phyloP scores from a whole-genome alignment of 805 yeast genomes.

The Metschnikowia kofuensis region DNA sequence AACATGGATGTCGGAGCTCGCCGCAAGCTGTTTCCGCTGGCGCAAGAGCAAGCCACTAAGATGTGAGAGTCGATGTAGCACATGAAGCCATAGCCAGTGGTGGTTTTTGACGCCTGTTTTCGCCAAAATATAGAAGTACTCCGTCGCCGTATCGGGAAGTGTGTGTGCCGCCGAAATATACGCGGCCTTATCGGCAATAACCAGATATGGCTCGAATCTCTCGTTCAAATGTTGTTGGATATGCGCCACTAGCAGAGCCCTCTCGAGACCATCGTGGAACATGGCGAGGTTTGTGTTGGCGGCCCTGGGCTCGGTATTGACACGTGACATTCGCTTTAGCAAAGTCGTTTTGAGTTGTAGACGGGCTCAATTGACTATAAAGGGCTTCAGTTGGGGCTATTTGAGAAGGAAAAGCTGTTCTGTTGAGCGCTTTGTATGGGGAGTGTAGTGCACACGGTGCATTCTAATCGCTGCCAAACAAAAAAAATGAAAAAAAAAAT shows the following conservation, averaged over 20 bases:
- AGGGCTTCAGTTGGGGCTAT: too few species aligned
- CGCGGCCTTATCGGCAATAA: background rate
- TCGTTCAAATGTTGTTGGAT: slow-evolving; percentile 5
- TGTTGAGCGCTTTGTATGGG: background rate
- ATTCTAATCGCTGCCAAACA: background rate
- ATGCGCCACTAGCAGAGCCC: background rate
- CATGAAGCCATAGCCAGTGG: slow-evolving; percentile 12
- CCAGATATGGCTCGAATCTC: background rate
- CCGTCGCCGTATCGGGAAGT: slow-evolving; percentile 11
- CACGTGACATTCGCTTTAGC: background rate
- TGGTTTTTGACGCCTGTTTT: slow-evolving; percentile 4
- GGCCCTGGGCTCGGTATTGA: background rate
- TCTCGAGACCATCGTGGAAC: background rate
- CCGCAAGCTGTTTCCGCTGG: slow-evolving; percentile 1
- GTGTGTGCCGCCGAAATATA: slow-evolving; percentile 7
- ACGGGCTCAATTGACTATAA: too few species aligned
- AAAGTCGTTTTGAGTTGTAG: too few species aligned
- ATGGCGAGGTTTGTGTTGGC: background rate
- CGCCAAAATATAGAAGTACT: slow-evolving; percentile 11
- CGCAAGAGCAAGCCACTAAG: slow-evolving; percentile 1
- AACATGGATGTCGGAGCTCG: slow-evolving; percentile 1
- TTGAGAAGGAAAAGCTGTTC: too few species aligned
- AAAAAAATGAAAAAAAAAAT: too few species aligned
- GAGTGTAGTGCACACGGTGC: background rate
- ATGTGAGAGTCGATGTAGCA: slow-evolving; percentile 3